Percentiles rank a stretch among this genome's conserved stretches.
Evolutionary conservation across 2,329 filamentous ascomycete species (phyloP).

Genomic region (Diaporthe sp.): DNA sequence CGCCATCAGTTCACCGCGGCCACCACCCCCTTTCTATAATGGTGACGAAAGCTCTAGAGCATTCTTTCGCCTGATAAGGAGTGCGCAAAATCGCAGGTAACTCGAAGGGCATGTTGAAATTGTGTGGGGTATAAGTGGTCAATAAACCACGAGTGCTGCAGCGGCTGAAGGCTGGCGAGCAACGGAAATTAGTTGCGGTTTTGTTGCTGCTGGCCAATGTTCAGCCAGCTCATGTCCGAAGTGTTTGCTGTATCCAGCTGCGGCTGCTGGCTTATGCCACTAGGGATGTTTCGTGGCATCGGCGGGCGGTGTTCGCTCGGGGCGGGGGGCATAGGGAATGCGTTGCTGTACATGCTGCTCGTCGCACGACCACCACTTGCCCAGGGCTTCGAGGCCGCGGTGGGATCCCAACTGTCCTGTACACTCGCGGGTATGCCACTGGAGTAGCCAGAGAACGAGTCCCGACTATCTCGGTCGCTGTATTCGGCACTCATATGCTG

Average conservation of each 20-base stretch:
- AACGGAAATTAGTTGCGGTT: slow-evolving; percentile 28
- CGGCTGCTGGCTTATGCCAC: slow-evolving; percentile 58
- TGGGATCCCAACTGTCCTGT: slow-evolving; percentile 65
- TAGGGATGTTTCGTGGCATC: slow-evolving; percentile 43
- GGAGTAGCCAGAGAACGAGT: slow-evolving; percentile 66
- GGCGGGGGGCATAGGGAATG: slow-evolving; percentile 54
- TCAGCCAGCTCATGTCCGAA: slow-evolving; percentile 84
- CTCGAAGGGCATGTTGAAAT: slow-evolving; percentile 22
- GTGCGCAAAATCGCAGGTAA: background rate
- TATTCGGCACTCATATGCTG: slow-evolving; percentile 71
- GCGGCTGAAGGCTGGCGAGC: background rate
- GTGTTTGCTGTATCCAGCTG: slow-evolving; percentile 61
- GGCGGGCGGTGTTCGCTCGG: slow-evolving; percentile 42
- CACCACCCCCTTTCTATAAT: slow-evolving; percentile 20
- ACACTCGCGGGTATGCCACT: slow-evolving; percentile 75
- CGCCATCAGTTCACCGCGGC: background rate
- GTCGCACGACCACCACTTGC: slow-evolving; percentile 57
- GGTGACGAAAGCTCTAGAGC: slow-evolving; percentile 15
- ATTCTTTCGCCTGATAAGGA: slow-evolving; percentile 23
- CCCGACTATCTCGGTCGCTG: slow-evolving; percentile 61
- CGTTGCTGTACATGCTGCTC: slow-evolving; percentile 62
- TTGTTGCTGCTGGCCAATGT: slow-evolving; percentile 60
- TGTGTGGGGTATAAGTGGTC: slow-evolving; percentile 29
- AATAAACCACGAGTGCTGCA: slow-evolving; percentile 19
- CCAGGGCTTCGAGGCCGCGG: slow-evolving; percentile 55